These are phyloP conservation scores for Xylaria castorea DNA, from an alignment of 495 filamentous ascomycete species.

Conservation along the genomic window DNA sequence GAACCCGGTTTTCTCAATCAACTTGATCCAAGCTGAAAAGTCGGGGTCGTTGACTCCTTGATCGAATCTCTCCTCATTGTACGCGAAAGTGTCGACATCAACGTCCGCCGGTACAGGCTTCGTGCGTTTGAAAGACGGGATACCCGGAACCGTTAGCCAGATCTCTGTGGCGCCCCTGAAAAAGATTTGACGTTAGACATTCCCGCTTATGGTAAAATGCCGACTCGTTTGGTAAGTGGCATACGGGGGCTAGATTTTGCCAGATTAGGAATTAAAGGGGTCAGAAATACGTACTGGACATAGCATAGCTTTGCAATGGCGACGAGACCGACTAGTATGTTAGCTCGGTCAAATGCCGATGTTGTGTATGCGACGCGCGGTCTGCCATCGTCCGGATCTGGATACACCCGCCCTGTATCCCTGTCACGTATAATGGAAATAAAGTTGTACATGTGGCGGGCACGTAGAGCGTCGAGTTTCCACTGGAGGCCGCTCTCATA, in stretches of 20 bases:
- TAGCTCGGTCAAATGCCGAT: constrained; percentile 70
- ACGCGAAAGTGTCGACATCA: constrained; percentile 29
- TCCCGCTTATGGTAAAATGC: background rate
- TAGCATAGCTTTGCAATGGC: constrained; percentile 78
- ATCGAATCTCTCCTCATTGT: constrained; percentile 41
- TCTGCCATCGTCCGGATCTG: constrained; percentile 70
- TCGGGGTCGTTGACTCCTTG: constrained; percentile 68
- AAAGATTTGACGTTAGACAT: background rate
- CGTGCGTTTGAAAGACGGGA: constrained; percentile 70
- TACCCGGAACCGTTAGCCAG: constrained; percentile 62
- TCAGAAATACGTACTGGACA: constrained; percentile 46
- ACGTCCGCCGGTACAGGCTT: background rate
- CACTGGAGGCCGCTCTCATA: constrained; percentile 71
- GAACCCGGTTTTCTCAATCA: constrained; percentile 58
- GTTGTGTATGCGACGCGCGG: constrained; percentile 71
- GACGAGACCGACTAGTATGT: constrained; percentile 74
- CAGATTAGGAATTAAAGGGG: background rate
- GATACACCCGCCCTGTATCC: constrained; percentile 74
- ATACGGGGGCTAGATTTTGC: background rate
- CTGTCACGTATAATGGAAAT: constrained; percentile 76
- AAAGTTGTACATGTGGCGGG: constrained; percentile 68
- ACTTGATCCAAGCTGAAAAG: constrained; percentile 71
- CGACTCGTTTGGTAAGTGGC: background rate
- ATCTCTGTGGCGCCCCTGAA: constrained; percentile 75
- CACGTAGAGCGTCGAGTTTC: constrained; percentile 68